These are phyloP conservation scores for Lantana camara DNA, from an alignment of 257 asterid genomes.

Conservation along the genomic window DNA sequence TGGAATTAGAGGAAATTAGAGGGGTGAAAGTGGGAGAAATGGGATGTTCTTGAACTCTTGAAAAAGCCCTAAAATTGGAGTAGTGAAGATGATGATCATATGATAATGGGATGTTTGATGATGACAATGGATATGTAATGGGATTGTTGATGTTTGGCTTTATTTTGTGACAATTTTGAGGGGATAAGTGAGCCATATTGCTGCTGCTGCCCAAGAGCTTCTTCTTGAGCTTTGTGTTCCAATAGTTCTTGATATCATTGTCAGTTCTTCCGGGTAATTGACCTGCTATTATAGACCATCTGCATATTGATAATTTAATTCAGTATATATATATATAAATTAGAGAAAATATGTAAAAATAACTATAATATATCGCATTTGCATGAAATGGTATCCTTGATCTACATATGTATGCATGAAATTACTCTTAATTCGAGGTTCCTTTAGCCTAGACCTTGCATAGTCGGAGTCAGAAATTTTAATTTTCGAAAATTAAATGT, in stretches of 20 bases:
- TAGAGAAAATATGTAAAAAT: too few relatives aligned
- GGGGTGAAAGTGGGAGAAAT: constrained; percentile 22
- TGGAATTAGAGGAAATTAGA: constrained; percentile 19
- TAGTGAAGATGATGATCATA: neutral
- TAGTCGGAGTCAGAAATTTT: too few relatives aligned
- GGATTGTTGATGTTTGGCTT: constrained; percentile 22
- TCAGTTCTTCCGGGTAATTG: constrained; percentile 87
- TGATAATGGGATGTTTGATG: constrained; percentile 8
- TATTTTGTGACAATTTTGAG: constrained; percentile 23
- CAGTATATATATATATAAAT: too few relatives aligned
- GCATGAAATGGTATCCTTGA: too few relatives aligned
- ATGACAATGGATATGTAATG: neutral
- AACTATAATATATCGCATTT: too few relatives aligned
- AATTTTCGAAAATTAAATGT: too few relatives aligned
- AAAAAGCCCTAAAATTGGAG: neutral
- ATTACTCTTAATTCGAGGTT: too few relatives aligned
- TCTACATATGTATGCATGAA: too few relatives aligned
- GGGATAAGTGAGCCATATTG: constrained; percentile 25
- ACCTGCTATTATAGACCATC: constrained; percentile 73
- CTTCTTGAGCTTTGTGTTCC: constrained; percentile 95
- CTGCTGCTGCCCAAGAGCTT: constrained; percentile 31
- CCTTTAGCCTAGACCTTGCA: too few relatives aligned
- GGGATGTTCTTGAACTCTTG: neutral
- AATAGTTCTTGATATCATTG: constrained; percentile 84
- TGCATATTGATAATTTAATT: constrained; percentile 7